phyloP scores from a whole-genome alignment of 1,284 basidiomycete species.

The Irpex lacteus region DNA sequence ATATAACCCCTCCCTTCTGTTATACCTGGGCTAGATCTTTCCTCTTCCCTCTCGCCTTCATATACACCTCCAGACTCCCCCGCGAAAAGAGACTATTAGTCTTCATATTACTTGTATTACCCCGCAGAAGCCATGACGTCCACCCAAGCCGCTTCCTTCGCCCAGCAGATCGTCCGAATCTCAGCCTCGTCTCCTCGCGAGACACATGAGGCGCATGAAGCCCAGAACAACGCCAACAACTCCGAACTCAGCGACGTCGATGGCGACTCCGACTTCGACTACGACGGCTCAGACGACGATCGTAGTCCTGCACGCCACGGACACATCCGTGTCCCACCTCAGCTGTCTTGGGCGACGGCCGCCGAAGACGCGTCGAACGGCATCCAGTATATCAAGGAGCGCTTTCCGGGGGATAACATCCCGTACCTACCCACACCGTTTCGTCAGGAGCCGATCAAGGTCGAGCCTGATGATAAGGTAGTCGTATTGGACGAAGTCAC shows the following conservation, averaged over 20 bases:
- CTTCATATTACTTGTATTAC: too few species aligned
- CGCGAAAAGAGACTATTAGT: neutral
- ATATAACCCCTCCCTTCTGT: neutral
- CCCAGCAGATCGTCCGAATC: neutral
- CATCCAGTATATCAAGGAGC: slow-evolving; percentile 27
- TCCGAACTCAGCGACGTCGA: neutral
- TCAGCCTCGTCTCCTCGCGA: neutral
- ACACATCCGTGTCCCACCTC: neutral
- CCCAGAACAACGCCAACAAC: neutral
- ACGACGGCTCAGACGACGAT: neutral
- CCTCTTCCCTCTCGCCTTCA: neutral
- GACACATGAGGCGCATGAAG: neutral
- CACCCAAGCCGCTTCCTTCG: neutral
- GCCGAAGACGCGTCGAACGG: slow-evolving; percentile 25
- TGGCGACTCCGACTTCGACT: neutral
- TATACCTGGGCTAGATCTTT: neutral
- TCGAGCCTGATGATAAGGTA: slow-evolving; percentile 23
- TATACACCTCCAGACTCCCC: neutral
- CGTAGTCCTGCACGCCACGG: neutral
- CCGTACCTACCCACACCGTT: slow-evolving; percentile 21
- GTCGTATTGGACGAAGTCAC: slow-evolving; percentile 25
- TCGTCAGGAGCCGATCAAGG: slow-evolving; percentile 24
- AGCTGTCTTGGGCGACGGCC: slow-evolving; percentile 15
- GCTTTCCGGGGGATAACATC: slow-evolving; percentile 24
- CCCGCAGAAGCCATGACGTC: neutral